Conservation (phyloP, 2,329 filamentous ascomycete species). For the Elsinoe arachidis region DNA sequence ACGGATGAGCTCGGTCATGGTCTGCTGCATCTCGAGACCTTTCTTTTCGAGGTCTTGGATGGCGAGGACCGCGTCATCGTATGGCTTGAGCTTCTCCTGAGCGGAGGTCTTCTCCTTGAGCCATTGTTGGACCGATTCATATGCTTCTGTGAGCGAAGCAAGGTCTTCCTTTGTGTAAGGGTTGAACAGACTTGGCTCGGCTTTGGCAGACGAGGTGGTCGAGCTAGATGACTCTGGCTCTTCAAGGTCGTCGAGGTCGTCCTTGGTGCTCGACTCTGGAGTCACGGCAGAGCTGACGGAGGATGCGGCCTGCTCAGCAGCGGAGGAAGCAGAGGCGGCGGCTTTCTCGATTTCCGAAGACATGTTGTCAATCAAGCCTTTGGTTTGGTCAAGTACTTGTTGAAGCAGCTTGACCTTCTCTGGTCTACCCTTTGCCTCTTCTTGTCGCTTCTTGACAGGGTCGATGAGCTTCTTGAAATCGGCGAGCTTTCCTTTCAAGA, state of each 20-base stretch:
- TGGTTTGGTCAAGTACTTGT: constrained; percentile 61
- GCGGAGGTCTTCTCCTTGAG: constrained; percentile 60
- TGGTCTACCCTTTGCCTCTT: constrained; percentile 64
- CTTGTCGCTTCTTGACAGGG: constrained; percentile 66
- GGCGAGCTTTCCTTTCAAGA: constrained; percentile 68
- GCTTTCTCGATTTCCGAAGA: constrained; percentile 61
- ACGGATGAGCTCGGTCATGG: constrained; percentile 60
- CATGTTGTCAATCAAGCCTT: constrained; percentile 61
- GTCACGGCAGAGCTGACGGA: constrained; percentile 38
- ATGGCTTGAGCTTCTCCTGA: constrained; percentile 61
- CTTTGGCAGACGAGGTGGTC: constrained; percentile 29
- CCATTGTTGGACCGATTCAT: constrained; percentile 61
- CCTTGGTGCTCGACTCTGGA: constrained; percentile 40
- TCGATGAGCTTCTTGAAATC: constrained; percentile 67
- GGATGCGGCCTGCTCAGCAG: constrained; percentile 35
- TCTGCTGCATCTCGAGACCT: constrained; percentile 62
- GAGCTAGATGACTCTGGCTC: constrained; percentile 51
- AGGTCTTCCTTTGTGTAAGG: constrained; percentile 66
- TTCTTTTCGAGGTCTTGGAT: constrained; percentile 62
- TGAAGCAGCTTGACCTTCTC: constrained; percentile 58
- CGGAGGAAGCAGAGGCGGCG: constrained; percentile 39
- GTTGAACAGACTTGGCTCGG: background rate
- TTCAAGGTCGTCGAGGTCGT: constrained; percentile 66
- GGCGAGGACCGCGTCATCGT: constrained; percentile 67
- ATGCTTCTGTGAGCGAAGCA: constrained; percentile 51